These are phyloP conservation scores for Flaveria brownii DNA, from an alignment of 129 eudicot genomes.

Conservation along the genomic window DNA sequence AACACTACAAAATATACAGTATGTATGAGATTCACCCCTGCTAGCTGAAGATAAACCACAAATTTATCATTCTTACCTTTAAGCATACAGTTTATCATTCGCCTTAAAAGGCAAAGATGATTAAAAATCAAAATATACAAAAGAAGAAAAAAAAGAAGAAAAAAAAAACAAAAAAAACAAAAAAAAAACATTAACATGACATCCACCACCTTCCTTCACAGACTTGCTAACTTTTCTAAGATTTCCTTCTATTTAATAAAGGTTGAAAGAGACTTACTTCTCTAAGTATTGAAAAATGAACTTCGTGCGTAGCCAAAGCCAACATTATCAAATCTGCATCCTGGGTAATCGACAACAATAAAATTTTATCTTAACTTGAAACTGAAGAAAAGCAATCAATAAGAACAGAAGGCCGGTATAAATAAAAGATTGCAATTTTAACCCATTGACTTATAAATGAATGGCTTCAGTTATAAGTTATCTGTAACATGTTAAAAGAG, in stretches of 20 bases:
- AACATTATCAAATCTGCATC: conserved; percentile 93
- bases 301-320: conserved; percentile 87
- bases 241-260: conserved; percentile 8
- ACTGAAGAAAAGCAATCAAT: conserved; percentile 9
- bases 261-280: conserved; percentile 49
- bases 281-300: conserved; percentile 87
- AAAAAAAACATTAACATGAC: neutral
- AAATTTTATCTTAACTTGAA: conserved; percentile 9
- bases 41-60: conserved; percentile 9
- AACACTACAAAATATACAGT: neutral
- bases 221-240: conserved; percentile 9
- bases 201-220: conserved; percentile 6
- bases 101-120: neutral
- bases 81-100: conserved; percentile 14
- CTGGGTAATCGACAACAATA: conserved; percentile 39
- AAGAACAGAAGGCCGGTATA: neutral
- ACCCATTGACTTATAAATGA: conserved; percentile 6
- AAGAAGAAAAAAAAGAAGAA: neutral
- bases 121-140: neutral
- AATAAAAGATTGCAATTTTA: neutral
- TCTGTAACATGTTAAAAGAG: neutral
- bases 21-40: neutral
- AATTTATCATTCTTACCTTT: neutral
- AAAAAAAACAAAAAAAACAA: no score
- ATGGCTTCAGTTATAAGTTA: neutral